These are phyloP conservation scores for Westerdykella aurantiaca DNA, from an alignment of 2,329 filamentous ascomycete genomes.

Conservation along the genomic window DNA sequence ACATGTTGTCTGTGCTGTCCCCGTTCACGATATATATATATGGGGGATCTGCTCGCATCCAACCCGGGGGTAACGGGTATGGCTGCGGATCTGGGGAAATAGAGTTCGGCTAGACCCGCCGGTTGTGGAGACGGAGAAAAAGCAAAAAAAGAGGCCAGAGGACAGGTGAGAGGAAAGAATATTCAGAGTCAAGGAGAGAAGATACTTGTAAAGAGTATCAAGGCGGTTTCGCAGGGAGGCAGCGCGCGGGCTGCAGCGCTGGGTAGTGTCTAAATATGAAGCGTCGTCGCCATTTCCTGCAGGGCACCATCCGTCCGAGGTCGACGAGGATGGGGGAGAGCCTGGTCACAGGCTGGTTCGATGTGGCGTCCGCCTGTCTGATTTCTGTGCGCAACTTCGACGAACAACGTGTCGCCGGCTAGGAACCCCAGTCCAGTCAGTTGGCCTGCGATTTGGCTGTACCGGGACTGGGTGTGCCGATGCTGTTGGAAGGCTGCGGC, in stretches of 20 bases:
- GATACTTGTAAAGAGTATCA: not conserved
- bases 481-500: slow-evolving; percentile 15
- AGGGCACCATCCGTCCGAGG: slow-evolving; percentile 1
- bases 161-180: not conserved
- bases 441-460: not conserved
- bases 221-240: no score
- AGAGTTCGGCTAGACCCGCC: slow-evolving; percentile 1
- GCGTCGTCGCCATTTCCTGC: slow-evolving; percentile 4
- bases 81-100: slow-evolving; percentile 3
- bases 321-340: not conserved
- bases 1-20: slow-evolving; percentile 12
- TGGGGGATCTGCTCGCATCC: not conserved
- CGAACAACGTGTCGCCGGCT: slow-evolving; percentile 7
- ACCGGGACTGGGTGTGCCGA: slow-evolving; percentile 8
- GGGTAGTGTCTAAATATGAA: slow-evolving; percentile 15
- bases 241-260: slow-evolving; percentile 3
- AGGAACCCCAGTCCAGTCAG: slow-evolving; percentile 1
- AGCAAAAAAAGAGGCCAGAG: slow-evolving; percentile 1
- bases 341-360: slow-evolving; percentile 1
- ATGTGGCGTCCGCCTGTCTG: slow-evolving; percentile 7
- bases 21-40: not conserved
- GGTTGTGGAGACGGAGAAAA: slow-evolving; percentile 3
- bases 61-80: not conserved
- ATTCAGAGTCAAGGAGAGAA: not conserved
- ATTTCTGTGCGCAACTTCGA: slow-evolving; percentile 1